Evolutionary conservation across 2,329 filamentous ascomycete species (phyloP).

Genomic region (Lasiodiplodia hormozganensis): DNA sequence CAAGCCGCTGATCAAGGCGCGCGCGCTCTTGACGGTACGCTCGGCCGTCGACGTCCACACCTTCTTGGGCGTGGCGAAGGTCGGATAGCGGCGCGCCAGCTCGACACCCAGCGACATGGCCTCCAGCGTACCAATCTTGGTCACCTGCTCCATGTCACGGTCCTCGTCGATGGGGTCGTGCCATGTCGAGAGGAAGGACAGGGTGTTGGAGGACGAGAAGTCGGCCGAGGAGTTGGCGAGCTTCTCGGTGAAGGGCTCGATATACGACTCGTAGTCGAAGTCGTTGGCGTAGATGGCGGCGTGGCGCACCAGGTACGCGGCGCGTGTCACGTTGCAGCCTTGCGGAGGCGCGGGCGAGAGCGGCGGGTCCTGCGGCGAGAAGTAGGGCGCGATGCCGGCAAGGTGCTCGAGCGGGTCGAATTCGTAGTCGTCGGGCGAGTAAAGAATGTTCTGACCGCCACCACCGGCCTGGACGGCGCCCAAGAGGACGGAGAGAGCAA

Average conservation of each 20-base stretch:
- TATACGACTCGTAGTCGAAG: slow-evolving; percentile 60
- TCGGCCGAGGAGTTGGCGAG: slow-evolving; percentile 63
- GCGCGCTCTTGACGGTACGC: slow-evolving; percentile 64
- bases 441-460: slow-evolving; percentile 24
- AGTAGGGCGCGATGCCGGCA: slow-evolving; percentile 59
- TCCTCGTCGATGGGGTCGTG: slow-evolving; percentile 60
- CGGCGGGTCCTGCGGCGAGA: slow-evolving; percentile 55
- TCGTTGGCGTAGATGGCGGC: slow-evolving; percentile 61
- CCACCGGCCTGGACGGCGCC: background rate
- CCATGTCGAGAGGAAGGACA: slow-evolving; percentile 66
- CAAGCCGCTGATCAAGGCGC: slow-evolving; percentile 64
- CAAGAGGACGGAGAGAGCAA: background rate
- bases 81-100: slow-evolving; percentile 65
- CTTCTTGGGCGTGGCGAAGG: slow-evolving; percentile 59
- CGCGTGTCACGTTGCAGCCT: slow-evolving; percentile 59
- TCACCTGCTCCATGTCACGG: slow-evolving; percentile 65
- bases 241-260: slow-evolving; percentile 62
- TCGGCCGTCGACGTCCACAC: slow-evolving; percentile 71
- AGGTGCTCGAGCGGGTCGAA: slow-evolving; percentile 59
- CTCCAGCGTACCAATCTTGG: slow-evolving; percentile 66
- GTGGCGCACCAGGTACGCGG: slow-evolving; percentile 58
- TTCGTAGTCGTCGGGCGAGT: slow-evolving; percentile 27
- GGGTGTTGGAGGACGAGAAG: slow-evolving; percentile 62
- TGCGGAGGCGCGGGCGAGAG: slow-evolving; percentile 56
- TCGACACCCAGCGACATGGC: slow-evolving; percentile 66